Percentiles rank a stretch among this genome's conserved stretches.
These are phyloP conservation scores for Venturia oleaginea DNA, from an alignment of 2,329 filamentous ascomycete species.

Conservation along the genomic window DNA sequence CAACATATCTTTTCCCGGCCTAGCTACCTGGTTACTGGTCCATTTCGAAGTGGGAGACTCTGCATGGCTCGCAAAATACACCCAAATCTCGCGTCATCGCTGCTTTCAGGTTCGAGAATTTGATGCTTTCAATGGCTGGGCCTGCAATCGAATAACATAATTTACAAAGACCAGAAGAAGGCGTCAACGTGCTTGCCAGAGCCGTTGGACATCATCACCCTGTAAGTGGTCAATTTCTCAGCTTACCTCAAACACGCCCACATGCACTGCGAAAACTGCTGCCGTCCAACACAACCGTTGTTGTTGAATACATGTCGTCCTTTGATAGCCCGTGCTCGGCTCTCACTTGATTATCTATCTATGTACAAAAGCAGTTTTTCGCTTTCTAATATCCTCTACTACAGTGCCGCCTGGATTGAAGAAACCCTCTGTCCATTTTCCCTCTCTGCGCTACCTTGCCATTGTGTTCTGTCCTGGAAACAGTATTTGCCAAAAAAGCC, in stretches of 20 bases:
- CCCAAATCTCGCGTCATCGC: not conserved
- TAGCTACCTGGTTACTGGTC: not conserved
- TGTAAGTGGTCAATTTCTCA: not conserved
- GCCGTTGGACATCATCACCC: not conserved
- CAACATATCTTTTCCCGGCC: not conserved
- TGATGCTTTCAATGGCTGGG: not conserved
- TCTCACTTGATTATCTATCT: not conserved
- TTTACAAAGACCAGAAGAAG: not conserved
- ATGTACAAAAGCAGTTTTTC: not conserved
- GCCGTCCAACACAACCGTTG: constrained; percentile 6
- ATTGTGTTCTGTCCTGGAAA: not conserved
- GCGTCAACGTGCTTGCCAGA: not conserved
- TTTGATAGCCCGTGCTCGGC: constrained; percentile 1
- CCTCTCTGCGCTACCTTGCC: not conserved
- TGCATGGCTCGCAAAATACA: not conserved
- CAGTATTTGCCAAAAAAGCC: not conserved
- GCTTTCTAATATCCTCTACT: not conserved
- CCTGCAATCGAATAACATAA: not conserved
- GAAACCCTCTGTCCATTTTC: not conserved
- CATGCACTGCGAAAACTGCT: constrained; percentile 14
- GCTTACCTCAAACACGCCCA: constrained; percentile 6
- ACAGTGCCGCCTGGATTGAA: not conserved
- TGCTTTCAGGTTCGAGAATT: not conserved
- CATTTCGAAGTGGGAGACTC: not conserved
- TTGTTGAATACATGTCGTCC: not conserved